A percentile compares a stretch with the other conserved stretches of the same genome.
These are phyloP conservation scores for Cavenderia fasciculata DNA, from an alignment of 78 protist species.

Conservation along the genomic window DNA sequence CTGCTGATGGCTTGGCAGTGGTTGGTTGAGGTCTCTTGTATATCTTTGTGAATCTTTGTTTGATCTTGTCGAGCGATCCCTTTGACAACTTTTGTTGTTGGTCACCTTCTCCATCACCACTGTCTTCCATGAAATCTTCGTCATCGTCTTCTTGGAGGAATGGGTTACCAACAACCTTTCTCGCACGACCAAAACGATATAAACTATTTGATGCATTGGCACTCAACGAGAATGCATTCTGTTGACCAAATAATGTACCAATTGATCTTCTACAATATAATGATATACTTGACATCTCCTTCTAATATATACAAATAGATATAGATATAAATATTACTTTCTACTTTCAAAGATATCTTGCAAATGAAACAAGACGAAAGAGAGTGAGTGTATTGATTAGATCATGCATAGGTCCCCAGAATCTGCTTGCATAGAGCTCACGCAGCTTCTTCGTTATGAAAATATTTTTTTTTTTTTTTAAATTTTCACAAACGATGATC, in stretches of 20 bases:
- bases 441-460: too few relatives aligned
- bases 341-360: too few relatives aligned
- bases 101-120: background rate
- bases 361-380: too few relatives aligned
- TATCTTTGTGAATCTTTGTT: slow-evolving; percentile 14
- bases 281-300: background rate
- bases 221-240: background rate
- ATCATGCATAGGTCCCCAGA: too few relatives aligned
- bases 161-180: too few relatives aligned
- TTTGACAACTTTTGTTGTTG: slow-evolving; percentile 6
- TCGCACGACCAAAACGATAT: background rate
- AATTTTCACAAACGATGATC: too few relatives aligned
- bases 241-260: background rate
- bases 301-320: too few relatives aligned
- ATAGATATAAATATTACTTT: too few relatives aligned
- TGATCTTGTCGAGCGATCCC: slow-evolving; percentile 14
- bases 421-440: too few relatives aligned
- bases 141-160: background rate
- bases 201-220: background rate
- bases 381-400: too few relatives aligned
- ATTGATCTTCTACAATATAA: background rate
- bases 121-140: too few relatives aligned
- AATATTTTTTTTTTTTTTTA: too few relatives aligned
- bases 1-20: background rate
- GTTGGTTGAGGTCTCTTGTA: slow-evolving; percentile 19